Evolutionary conservation across 352 stramenopile species (phyloP).

Genomic region (Globisporangium middletonii): DNA sequence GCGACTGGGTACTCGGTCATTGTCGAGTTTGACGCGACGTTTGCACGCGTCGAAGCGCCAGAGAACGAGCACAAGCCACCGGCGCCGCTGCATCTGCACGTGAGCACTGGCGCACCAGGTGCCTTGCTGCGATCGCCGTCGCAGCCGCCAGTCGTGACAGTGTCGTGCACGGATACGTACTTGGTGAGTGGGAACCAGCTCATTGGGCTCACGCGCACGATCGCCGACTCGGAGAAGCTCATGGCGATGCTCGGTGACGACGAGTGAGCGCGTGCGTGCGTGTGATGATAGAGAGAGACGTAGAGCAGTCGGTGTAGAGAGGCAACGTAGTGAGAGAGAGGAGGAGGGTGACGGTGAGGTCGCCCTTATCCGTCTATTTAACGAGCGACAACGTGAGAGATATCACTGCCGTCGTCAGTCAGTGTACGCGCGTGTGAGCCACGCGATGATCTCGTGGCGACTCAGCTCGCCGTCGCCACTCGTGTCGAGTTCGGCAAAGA

Average conservation of each 20-base stretch:
- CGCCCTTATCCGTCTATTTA: not conserved
- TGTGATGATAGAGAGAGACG: conserved; percentile 7
- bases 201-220: conserved; percentile 71
- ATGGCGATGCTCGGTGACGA: conserved; percentile 18
- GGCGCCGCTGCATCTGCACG: not conserved
- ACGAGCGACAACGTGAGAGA: not conserved
- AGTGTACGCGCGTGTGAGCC: conserved; percentile 43
- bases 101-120: not conserved
- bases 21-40: conserved; percentile 66
- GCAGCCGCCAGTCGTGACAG: conserved; percentile 34
- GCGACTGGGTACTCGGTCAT: conserved; percentile 73
- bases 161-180: conserved; percentile 72
- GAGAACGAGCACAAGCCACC: conserved; percentile 11
- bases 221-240: conserved; percentile 76
- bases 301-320: not conserved
- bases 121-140: not conserved
- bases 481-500: conserved; percentile 56
- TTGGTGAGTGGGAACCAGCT: conserved; percentile 67
- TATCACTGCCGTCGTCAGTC: conserved; percentile 2
- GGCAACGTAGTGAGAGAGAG: not conserved
- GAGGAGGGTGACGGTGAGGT: not conserved
- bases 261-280: conserved; percentile 6
- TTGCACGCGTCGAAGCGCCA: conserved; percentile 33
- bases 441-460: conserved; percentile 50
- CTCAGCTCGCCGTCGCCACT: conserved; percentile 55